Evolutionary conservation across 805 yeast genomes (phyloP), one percentile per base, ranked within the genome.

Genomic region (Torulaspora maleeae): DNA sequence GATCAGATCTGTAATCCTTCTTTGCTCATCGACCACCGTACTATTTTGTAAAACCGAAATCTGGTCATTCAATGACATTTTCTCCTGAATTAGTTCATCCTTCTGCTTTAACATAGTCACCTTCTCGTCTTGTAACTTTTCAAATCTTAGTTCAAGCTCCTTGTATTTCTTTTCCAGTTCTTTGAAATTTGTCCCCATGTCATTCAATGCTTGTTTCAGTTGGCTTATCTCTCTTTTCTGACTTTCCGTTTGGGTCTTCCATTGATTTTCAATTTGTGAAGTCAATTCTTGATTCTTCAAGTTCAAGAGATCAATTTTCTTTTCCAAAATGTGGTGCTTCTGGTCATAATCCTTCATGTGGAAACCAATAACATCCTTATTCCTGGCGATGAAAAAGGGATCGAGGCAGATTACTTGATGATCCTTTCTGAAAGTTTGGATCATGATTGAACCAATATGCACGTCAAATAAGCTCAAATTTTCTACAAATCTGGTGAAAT

Each of bases 301-400:
- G 27, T 34, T 29, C 9, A 44, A 35, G 6, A 15, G 29, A 10
- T 46, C 44, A 4, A 44, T 10, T 19, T 41, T 33, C 17, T 32
- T 33, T 34, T 45, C 38, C 24, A 50, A 19, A 7, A 20, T 36
- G 5, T 41, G 35, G 19, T 33, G 40, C 19, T 43, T 33, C 5
- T 25, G 38, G 7, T 44, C 44, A 20, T 54, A 51, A 4, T 41
- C 38, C 32, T 40, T 47, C 5, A 48, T 46, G 13, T 49, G 43
- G 29, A 55, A 58, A 3, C 56, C 59, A 9, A 46, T 25, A 20
- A 52, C 33, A n/a, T 48, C 36, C 19, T 44, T 41, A 27, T 32
- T 27, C 27, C 32, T 39, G 11, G 27, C 33, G 13, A 15, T 33
- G 15, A 51, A 48, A 20, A 30, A 36, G 12, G 48, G 38, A 35